A percentile compares a stretch with the other conserved stretches of the same genome.
phyloP scores from a whole-genome alignment of 805 yeast species.

The Myxozyma geophila region DNA sequence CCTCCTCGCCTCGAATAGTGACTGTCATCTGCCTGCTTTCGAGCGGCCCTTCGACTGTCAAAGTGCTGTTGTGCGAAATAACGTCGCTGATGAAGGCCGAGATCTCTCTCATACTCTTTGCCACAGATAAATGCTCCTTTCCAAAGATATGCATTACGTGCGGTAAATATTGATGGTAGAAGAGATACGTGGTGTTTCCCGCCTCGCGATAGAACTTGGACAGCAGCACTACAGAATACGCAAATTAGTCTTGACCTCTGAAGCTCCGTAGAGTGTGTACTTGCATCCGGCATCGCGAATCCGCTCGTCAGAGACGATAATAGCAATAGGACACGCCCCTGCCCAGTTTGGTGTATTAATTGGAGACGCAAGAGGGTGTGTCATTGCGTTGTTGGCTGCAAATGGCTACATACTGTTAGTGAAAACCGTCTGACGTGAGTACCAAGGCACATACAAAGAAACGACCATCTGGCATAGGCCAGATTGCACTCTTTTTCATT shows the following conservation, averaged over 20 bases:
- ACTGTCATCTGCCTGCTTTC: conserved; percentile 9
- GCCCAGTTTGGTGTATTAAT: conserved; percentile 26
- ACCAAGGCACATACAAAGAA: conserved; percentile 20
- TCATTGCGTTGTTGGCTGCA: conserved; percentile 29
- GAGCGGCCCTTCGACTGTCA: conserved; percentile 5
- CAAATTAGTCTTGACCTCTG: background rate
- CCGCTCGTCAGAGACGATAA: conserved; percentile 29
- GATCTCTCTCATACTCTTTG: conserved; percentile 16
- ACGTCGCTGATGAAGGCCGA: conserved; percentile 18
- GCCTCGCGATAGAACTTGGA: conserved; percentile 25
- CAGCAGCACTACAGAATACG: conserved; percentile 8
- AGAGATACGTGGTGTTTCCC: conserved; percentile 22
- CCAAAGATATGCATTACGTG: conserved; percentile 35
- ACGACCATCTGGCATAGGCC: conserved; percentile 30
- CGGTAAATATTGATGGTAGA: conserved; percentile 30
- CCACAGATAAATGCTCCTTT: conserved; percentile 22
- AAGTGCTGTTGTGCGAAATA: background rate
- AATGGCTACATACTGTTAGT: conserved; percentile 13
- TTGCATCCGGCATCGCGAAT: conserved; percentile 26
- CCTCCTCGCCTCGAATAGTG: conserved; percentile 16
- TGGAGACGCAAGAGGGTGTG: conserved; percentile 36
- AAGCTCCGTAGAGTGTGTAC: background rate
- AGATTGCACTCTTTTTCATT: conserved; percentile 22
- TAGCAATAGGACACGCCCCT: conserved; percentile 28
- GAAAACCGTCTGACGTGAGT: too few relatives aligned